Conservation (phyloP, 805 yeast genomes). For the Teunomyces gatunensis region DNA sequence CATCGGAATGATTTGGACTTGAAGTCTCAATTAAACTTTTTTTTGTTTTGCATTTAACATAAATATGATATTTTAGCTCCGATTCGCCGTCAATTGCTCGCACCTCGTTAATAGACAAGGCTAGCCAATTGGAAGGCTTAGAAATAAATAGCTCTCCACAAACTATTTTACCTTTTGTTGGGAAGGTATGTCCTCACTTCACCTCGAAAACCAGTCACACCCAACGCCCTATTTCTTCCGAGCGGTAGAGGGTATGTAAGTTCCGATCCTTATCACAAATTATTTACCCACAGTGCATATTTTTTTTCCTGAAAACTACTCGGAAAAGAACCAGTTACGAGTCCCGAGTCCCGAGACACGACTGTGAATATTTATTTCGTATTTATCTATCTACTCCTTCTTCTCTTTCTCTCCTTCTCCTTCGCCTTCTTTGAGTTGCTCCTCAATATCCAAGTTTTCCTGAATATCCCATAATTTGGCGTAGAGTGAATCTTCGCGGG, state of each 20-base stretch:
- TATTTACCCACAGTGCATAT: background rate
- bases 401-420: background rate
- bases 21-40: background rate
- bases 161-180: too few relatives aligned
- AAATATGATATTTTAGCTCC: background rate
- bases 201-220: too few relatives aligned
- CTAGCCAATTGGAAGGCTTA: too few relatives aligned
- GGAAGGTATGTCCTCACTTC: too few relatives aligned
- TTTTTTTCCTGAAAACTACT: background rate
- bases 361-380: background rate
- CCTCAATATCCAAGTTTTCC: slow-evolving; percentile 54
- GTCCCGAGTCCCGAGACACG: background rate
- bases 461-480: slow-evolving; percentile 88
- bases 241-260: background rate
- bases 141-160: too few relatives aligned
- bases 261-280: background rate
- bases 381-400: background rate
- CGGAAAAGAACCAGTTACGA: background rate
- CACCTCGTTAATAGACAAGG: too few relatives aligned
- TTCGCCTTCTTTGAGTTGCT: slow-evolving; percentile 7
- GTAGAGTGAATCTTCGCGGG: slow-evolving; percentile 59
- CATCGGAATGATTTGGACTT: background rate
- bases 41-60: background rate
- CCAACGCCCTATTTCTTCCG: background rate
- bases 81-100: background rate